Base-by-base conservation (phyloP, 2,329 filamentous ascomycete species). In the Polytolypa hystricis region DNA sequence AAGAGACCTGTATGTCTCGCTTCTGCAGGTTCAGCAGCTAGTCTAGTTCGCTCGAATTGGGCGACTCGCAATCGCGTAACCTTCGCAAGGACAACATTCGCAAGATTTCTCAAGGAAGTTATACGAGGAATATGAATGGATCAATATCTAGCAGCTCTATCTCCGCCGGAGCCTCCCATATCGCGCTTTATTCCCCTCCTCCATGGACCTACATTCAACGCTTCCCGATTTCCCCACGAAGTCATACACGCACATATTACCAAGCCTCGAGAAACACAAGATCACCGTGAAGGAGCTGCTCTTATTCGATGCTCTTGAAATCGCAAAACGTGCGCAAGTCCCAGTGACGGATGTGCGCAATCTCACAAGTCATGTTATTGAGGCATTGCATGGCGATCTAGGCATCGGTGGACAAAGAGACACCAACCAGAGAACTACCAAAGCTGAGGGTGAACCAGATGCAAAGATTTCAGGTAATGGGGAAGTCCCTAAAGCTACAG, bases 221-320 rank as follows among this genome's bases (percentile, higher is more conserved):
- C 73, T 95, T 47, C 86, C 89, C 51, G 71, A 77, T 61, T 93
- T 95, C 55, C 73, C 81, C 42, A 70, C 74, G 46, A 70, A 73
- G 53, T 71, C 72, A 43, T 89, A 82, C 62, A 69, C 78, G 28
- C 77, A 81, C 52, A 77, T 95, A 31, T 64, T 95, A 20, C 79
- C 84, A 2, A 76, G 77, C 15, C 73, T 96, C 38, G 89, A 96
- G 64, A 76, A 75, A 56, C 77, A 83, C 50, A 69, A 71, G 35
- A 68, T 98, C 54, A 82, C 82, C 17, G 83, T 82, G 20, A 78
- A 77, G 49, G 91, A 98, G 56, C 73, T 98, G 33, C 71, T 98
- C 50, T 84, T 84, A 2, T 77, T 93, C 43, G 84, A 94, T 53
- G 72, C 79, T 3, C 69, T 79, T 42, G 82, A 94, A 53, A 75